phyloP scores from a whole-genome alignment of 2,329 filamentous ascomycete species.

The Colletotrichum eleusines region DNA sequence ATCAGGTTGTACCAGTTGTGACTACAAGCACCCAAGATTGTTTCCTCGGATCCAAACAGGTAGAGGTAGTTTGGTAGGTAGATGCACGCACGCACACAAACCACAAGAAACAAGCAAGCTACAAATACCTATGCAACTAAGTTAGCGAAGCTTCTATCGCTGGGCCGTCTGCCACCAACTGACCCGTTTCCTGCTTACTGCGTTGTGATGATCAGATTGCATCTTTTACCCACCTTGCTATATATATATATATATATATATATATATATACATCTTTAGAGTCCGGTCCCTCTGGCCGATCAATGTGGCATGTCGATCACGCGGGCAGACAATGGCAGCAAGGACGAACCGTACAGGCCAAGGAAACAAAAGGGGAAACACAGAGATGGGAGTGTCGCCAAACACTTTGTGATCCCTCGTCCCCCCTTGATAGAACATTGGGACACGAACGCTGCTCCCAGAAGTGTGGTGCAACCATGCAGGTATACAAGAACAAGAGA shows the following conservation, averaged over 20 bases:
- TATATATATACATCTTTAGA: no score
- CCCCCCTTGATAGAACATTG: slow-evolving; percentile 13
- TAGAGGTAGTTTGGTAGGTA: no score
- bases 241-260: no score
- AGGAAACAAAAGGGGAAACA: background rate
- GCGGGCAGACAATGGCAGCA: background rate
- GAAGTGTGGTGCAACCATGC: background rate
- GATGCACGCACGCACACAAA: background rate
- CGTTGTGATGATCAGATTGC: slow-evolving; percentile 3
- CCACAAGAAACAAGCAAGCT: slow-evolving; percentile 27
- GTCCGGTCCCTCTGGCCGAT: background rate
- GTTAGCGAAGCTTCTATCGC: slow-evolving; percentile 9
- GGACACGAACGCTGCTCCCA: slow-evolving; percentile 23
- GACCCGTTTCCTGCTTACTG: slow-evolving; percentile 9
- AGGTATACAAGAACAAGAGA: slow-evolving; percentile 21
- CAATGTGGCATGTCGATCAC: background rate
- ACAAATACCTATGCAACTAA: slow-evolving; percentile 6
- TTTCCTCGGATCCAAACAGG: background rate
- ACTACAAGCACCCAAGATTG: background rate
- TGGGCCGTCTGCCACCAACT: background rate
- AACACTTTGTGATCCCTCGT: background rate
- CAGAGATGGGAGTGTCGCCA: background rate
- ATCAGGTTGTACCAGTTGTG: background rate
- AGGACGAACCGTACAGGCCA: background rate
- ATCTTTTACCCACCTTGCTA: background rate